Conservation (phyloP, 2,329 filamentous ascomycete genomes). For the Chaetomium strumarium region DNA sequence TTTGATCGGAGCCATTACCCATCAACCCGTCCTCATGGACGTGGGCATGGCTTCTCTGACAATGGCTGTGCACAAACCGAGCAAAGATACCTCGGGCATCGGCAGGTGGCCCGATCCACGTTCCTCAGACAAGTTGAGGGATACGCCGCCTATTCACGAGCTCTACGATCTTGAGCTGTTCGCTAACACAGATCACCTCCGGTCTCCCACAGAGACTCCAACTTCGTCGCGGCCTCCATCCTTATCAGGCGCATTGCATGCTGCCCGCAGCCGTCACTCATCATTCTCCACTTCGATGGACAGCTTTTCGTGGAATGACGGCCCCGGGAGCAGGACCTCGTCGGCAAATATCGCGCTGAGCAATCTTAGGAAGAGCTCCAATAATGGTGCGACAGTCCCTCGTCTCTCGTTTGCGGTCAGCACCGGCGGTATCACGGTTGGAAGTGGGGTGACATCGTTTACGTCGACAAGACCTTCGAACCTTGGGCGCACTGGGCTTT, state of each 20-base stretch:
- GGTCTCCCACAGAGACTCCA: constrained; percentile 36
- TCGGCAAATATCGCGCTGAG: constrained; percentile 40
- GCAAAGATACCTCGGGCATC: constrained; percentile 28
- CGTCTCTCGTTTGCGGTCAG: constrained; percentile 11
- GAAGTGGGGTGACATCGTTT: constrained; percentile 35
- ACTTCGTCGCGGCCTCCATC: constrained; percentile 29
- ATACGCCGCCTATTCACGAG: constrained; percentile 42
- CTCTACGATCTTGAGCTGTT: constrained; percentile 69
- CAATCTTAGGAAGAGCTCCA: constrained; percentile 31
- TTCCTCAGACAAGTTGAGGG: constrained; percentile 19
- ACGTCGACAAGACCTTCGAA: constrained; percentile 16
- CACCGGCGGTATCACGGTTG: constrained; percentile 35
- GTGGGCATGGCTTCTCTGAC: constrained; percentile 87
- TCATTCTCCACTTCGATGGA: constrained; percentile 33
- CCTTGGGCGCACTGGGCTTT: constrained; percentile 38
- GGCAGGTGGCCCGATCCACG: neutral
- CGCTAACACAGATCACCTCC: constrained; percentile 70
- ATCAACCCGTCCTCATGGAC: constrained; percentile 85
- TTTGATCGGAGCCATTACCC: constrained; percentile 83
- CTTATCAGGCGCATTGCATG: constrained; percentile 28
- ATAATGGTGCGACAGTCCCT: constrained; percentile 15
- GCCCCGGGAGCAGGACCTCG: constrained; percentile 36
- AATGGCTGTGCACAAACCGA: constrained; percentile 65
- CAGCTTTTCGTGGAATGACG: constrained; percentile 21
- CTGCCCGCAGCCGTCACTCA: constrained; percentile 37